phyloP scores from a whole-genome alignment of 2,329 filamentous ascomycete genomes.

The Pezicula carpinea region DNA sequence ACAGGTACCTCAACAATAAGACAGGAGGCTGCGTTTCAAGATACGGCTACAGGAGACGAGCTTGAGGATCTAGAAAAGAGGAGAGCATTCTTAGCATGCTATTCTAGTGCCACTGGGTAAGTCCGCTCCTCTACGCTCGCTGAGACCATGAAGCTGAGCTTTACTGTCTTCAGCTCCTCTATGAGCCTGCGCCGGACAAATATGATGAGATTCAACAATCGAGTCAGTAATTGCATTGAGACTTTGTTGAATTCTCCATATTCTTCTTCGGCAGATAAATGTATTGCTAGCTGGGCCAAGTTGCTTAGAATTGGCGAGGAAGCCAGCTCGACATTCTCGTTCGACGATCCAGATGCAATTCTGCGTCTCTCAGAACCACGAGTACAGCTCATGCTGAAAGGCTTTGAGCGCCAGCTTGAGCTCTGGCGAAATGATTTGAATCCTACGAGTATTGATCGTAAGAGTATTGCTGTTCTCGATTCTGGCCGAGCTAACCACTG shows the following conservation, averaged over 20 bases:
- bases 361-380: conserved; percentile 47
- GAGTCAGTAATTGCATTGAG: conserved; percentile 36
- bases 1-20: neutral
- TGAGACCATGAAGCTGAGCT: conserved; percentile 6
- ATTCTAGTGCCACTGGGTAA: conserved; percentile 28
- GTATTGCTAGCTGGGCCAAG: conserved; percentile 33
- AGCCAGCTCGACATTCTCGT: conserved; percentile 45
- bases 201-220: conserved; percentile 34
- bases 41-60: conserved; percentile 4
- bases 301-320: conserved; percentile 46
- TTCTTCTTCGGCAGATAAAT: conserved; percentile 28
- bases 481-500: neutral
- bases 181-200: conserved; percentile 36
- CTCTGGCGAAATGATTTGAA: conserved; percentile 36
- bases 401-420: conserved; percentile 44
- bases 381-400: conserved; percentile 45
- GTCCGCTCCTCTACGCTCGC: conserved; percentile 1
- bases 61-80: conserved; percentile 28
- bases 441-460: neutral
- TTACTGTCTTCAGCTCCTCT: conserved; percentile 26
- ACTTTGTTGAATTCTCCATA: conserved; percentile 30
- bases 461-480: conserved; percentile 4
- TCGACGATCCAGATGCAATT: conserved; percentile 30
- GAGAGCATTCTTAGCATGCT: conserved; percentile 33
- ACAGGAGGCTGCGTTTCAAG: neutral